Conservation (phyloP, 1,139 yeast genomes). For the Candida pseudocylindracea region DNA sequence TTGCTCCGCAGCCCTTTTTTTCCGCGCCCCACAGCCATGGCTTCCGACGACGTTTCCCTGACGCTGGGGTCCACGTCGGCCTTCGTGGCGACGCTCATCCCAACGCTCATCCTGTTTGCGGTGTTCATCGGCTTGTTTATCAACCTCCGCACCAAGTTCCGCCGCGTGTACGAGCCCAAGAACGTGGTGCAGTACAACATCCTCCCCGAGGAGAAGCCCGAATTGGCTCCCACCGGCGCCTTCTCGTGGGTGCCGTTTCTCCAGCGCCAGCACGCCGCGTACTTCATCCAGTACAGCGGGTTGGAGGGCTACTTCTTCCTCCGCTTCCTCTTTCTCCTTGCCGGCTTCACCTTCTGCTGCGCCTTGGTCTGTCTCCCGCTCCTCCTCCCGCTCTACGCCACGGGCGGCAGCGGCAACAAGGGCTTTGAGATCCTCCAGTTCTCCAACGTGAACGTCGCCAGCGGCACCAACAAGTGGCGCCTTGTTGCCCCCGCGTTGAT, state of each 20-base stretch:
- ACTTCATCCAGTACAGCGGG: slow-evolving; percentile 58
- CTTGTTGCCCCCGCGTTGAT: slow-evolving; percentile 52
- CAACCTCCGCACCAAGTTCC: slow-evolving; percentile 37
- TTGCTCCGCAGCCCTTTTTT: too few relatives aligned
- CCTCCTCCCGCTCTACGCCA: slow-evolving; percentile 70
- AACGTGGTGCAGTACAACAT: slow-evolving; percentile 14
- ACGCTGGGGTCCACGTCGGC: slow-evolving; percentile 14
- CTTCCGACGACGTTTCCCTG: neutral
- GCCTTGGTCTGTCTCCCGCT: slow-evolving; percentile 53
- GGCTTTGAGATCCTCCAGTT: slow-evolving; percentile 32
- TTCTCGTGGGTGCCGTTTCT: slow-evolving; percentile 32
- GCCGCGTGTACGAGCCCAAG: slow-evolving; percentile 70
- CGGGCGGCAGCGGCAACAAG: slow-evolving; percentile 35
- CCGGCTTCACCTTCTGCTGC: slow-evolving; percentile 36
- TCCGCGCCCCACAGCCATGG: too few relatives aligned
- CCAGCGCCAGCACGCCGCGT: slow-evolving; percentile 35
- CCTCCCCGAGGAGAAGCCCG: slow-evolving; percentile 22
- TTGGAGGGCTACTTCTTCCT: slow-evolving; percentile 77
- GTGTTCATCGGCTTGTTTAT: slow-evolving; percentile 36
- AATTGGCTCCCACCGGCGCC: slow-evolving; percentile 30
- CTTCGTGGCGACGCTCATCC: slow-evolving; percentile 16
- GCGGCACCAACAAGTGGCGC: slow-evolving; percentile 19
- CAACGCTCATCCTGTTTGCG: slow-evolving; percentile 23
- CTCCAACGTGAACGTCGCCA: slow-evolving; percentile 25
- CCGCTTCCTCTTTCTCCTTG: slow-evolving; percentile 48